phyloP scores from a whole-genome alignment of 2,329 filamentous ascomycete genomes.

The Zymoseptoria pseudotritici region DNA sequence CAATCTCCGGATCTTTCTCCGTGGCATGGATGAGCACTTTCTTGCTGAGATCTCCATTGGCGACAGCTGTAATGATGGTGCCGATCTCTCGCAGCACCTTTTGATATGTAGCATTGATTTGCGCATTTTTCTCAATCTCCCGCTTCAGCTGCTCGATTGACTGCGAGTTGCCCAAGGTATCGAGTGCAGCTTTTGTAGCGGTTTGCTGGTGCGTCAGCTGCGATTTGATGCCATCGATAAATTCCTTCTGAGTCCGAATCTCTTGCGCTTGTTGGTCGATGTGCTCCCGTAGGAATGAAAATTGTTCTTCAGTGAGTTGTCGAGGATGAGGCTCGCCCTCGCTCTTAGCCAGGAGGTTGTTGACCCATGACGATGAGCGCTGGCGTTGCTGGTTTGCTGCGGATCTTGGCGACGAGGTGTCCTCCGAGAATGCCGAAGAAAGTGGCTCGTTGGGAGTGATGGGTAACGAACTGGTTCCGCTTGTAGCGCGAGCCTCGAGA shows the following conservation, averaged over 20 bases:
- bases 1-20: constrained; percentile 97
- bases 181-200: constrained; percentile 73
- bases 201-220: constrained; percentile 81
- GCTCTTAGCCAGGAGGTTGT: constrained; percentile 48
- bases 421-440: constrained; percentile 50
- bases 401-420: constrained; percentile 28
- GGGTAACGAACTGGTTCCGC: constrained; percentile 47
- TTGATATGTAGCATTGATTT: constrained; percentile 97
- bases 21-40: constrained; percentile 92
- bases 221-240: constrained; percentile 76
- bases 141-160: constrained; percentile 85
- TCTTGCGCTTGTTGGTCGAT: constrained; percentile 90
- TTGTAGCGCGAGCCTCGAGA: constrained; percentile 68
- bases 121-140: constrained; percentile 92
- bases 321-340: constrained; percentile 41
- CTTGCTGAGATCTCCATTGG: constrained; percentile 90
- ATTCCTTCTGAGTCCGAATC: constrained; percentile 77
- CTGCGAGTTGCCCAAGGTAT: constrained; percentile 72
- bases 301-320: constrained; percentile 70
- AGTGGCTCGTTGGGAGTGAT: constrained; percentile 70
- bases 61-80: constrained; percentile 93
- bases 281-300: constrained; percentile 79
- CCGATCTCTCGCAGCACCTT: constrained; percentile 95
- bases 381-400: constrained; percentile 23
- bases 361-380: constrained; percentile 39